phyloP scores from a whole-genome alignment of 2,329 filamentous ascomycete genomes.

The Pezicula rhizophila region DNA sequence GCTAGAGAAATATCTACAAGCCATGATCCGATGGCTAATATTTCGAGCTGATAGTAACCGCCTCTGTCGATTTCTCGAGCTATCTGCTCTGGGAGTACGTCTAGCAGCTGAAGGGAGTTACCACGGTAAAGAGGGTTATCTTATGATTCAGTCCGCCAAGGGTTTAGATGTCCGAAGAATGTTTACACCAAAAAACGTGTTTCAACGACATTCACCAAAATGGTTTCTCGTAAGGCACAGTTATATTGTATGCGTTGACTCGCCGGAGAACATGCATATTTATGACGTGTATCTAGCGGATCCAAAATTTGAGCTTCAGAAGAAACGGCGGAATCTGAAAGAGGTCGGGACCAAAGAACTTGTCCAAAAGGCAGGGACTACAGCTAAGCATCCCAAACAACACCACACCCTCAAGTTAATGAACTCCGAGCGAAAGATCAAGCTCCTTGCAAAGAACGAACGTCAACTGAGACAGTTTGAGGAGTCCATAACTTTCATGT shows the following conservation, averaged over 20 bases:
- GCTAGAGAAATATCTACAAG: conserved; percentile 83
- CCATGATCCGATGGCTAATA: conserved; percentile 94
- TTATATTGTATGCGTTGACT: conserved; percentile 97
- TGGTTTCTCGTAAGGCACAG: conserved; percentile 98
- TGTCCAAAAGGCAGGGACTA: conserved; percentile 34
- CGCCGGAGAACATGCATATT: conserved; percentile 96
- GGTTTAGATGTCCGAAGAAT: conserved; percentile 81
- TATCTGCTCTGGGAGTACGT: conserved; percentile 88
- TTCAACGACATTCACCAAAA: conserved; percentile 79
- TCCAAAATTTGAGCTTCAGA: conserved; percentile 74
- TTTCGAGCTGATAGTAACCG: conserved; percentile 94
- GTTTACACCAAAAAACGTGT: conserved; percentile 70
- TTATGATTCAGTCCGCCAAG: conserved; percentile 88
- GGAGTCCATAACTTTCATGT: conserved; percentile 85
- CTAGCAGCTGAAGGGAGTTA: conserved; percentile 94
- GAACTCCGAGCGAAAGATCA: conserved; percentile 88
- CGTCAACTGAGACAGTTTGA: conserved; percentile 87
- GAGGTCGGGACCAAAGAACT: conserved; percentile 53
- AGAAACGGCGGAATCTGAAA: conserved; percentile 57
- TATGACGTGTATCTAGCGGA: conserved; percentile 99
- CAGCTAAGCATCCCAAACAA: conserved; percentile 46
- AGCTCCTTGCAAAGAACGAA: conserved; percentile 85
- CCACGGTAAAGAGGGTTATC: conserved; percentile 92
- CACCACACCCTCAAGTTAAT: conserved; percentile 84
- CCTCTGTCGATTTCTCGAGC: conserved; percentile 89